phyloP scores from a whole-genome alignment of 305 asterid species.

The Solanum hybrid region DNA sequence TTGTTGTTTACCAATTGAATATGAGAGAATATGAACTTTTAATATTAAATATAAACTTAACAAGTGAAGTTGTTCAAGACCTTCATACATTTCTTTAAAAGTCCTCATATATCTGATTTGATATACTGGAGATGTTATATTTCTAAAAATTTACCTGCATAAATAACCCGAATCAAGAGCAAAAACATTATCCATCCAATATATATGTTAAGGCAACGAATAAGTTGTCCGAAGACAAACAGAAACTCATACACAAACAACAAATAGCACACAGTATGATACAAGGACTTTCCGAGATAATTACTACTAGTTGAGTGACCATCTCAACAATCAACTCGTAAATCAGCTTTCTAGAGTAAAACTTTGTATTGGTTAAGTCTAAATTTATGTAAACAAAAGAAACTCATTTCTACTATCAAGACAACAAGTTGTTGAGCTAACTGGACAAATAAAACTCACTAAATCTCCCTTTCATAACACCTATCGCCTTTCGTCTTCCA shows the following conservation, averaged over 20 bases:
- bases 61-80: background rate
- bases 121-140: background rate
- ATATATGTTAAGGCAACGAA: background rate
- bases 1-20: background rate
- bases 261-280: background rate
- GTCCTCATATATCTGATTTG: background rate
- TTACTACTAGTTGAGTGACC: background rate
- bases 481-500: background rate
- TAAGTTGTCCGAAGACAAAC: background rate
- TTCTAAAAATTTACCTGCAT: background rate
- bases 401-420: background rate
- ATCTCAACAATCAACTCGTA: background rate
- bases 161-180: background rate
- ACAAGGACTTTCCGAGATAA: background rate
- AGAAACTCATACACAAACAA: background rate
- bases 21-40: background rate
- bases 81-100: background rate
- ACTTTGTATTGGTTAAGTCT: background rate
- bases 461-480: background rate
- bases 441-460: conserved; percentile 2
- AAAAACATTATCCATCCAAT: background rate
- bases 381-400: background rate
- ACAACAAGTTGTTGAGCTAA: conserved; percentile 71
- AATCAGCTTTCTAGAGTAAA: background rate
- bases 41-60: background rate